phyloP scores from a whole-genome alignment of 140 eudicot species.

The Stevia rebaudiana region DNA sequence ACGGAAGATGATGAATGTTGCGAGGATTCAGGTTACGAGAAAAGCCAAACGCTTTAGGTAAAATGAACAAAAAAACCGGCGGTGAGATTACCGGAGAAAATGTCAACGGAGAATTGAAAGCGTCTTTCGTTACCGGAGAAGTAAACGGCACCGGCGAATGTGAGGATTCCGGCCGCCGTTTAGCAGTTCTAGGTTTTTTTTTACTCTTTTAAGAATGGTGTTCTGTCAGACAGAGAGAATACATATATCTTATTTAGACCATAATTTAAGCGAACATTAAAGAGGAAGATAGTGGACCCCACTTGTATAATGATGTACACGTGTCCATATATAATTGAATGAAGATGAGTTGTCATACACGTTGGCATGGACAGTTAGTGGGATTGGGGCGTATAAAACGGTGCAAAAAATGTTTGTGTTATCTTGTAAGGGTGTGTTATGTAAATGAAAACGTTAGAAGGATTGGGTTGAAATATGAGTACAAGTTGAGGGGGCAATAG shows the following conservation, averaged over 20 bases:
- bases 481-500: too few species aligned
- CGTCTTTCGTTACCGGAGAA: conserved; percentile 18
- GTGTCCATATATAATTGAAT: conserved; percentile 10
- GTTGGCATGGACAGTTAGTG: conserved; percentile 4
- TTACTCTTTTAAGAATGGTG: conserved; percentile 8
- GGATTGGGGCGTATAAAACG: background rate
- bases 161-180: conserved; percentile 33
- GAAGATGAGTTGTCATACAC: conserved; percentile 26
- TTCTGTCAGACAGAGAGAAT: conserved; percentile 27
- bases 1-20: background rate
- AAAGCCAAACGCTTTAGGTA: conserved; percentile 1
- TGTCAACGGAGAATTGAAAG: conserved; percentile 12
- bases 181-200: conserved; percentile 19
- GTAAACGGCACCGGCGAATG: conserved; percentile 12
- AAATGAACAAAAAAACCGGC: background rate
- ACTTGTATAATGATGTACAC: conserved; percentile 19
- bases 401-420: too few species aligned
- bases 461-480: too few species aligned
- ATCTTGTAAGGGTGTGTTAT: too few species aligned
- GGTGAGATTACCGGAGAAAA: conserved; percentile 16
- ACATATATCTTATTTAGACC: conserved; percentile 19
- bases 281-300: conserved; percentile 13
- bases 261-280: conserved; percentile 30
- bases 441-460: too few species aligned
- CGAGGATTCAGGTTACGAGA: background rate